Evolutionary conservation across 2,329 filamentous ascomycete genomes (phyloP).

Genomic region (Epichloe amarillans): DNA sequence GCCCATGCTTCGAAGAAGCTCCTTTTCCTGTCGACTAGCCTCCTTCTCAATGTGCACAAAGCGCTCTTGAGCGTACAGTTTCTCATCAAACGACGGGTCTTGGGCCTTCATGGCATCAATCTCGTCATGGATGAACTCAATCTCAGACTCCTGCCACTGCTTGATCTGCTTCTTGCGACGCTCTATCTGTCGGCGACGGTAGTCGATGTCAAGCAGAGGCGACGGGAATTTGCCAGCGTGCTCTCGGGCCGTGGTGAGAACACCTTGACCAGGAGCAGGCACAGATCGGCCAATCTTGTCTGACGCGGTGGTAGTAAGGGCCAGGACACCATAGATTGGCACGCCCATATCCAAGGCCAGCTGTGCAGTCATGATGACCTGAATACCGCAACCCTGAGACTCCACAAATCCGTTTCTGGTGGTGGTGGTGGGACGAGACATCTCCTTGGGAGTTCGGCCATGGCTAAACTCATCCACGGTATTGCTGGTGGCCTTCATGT

Average conservation of each 20-base stretch:
- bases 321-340: constrained; percentile 89
- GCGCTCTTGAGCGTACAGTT: constrained; percentile 76
- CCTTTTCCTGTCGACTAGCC: constrained; percentile 80
- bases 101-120: constrained; percentile 80
- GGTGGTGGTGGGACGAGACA: constrained; percentile 95
- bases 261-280: constrained; percentile 90
- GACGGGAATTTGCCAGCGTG: constrained; percentile 84
- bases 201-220: constrained; percentile 92
- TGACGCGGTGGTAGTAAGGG: constrained; percentile 86
- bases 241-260: constrained; percentile 89
- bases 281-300: constrained; percentile 99
- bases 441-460: constrained; percentile 87
- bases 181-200: constrained; percentile 88
- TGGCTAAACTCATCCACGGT: constrained; percentile 93
- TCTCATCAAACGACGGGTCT: constrained; percentile 59
- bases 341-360: constrained; percentile 97
- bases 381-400: constrained; percentile 94
- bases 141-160: constrained; percentile 90
- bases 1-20: constrained; percentile 80
- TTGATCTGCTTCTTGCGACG: constrained; percentile 89
- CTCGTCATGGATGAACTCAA: constrained; percentile 87
- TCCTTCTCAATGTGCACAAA: constrained; percentile 74
- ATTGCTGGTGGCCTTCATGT: constrained; percentile 99
- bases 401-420: constrained; percentile 99
- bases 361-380: constrained; percentile 95